Evolutionary conservation across 2,329 filamentous ascomycete genomes (phyloP).

Genomic region (Aspergillus cejpii): DNA sequence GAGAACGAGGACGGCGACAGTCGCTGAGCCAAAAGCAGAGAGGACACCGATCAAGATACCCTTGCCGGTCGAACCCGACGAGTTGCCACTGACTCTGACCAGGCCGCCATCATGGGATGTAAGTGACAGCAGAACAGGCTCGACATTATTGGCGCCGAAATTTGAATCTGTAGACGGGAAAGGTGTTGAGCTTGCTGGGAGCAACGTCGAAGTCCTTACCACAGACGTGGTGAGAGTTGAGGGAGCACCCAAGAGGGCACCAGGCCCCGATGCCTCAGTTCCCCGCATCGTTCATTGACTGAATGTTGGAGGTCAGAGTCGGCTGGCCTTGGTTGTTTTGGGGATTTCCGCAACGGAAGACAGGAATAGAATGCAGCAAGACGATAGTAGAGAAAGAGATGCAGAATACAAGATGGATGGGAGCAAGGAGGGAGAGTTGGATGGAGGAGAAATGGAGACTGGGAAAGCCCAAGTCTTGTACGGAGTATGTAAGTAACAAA

Average conservation of each 20-base stretch:
- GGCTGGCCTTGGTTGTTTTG: neutral
- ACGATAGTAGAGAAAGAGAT: neutral
- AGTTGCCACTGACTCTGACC: constrained; percentile 35
- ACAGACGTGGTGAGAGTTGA: constrained; percentile 30
- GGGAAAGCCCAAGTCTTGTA: neutral
- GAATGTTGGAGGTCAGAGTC: constrained; percentile 1
- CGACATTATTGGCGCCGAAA: constrained; percentile 28
- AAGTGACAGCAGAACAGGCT: constrained; percentile 33
- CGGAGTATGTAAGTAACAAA: neutral
- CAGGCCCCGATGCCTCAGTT: constrained; percentile 35
- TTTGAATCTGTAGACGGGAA: constrained; percentile 12
- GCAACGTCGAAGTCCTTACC: constrained; percentile 25
- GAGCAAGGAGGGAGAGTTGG: neutral
- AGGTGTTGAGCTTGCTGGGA: constrained; percentile 18
- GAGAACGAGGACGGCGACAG: constrained; percentile 72
- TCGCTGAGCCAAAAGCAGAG: constrained; percentile 86
- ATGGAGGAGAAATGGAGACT: neutral
- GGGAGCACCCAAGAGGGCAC: constrained; percentile 31
- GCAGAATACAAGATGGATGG: constrained; percentile 1
- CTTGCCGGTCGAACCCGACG: constrained; percentile 53
- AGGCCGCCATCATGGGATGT: constrained; percentile 21
- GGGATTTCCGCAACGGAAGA: constrained; percentile 1
- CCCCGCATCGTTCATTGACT: constrained; percentile 38
- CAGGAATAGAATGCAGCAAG: neutral
- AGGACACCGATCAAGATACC: constrained; percentile 92